Evolutionary conservation across 306 rosid genomes (phyloP).

Genomic region (Fragaria nilgerrensis): DNA sequence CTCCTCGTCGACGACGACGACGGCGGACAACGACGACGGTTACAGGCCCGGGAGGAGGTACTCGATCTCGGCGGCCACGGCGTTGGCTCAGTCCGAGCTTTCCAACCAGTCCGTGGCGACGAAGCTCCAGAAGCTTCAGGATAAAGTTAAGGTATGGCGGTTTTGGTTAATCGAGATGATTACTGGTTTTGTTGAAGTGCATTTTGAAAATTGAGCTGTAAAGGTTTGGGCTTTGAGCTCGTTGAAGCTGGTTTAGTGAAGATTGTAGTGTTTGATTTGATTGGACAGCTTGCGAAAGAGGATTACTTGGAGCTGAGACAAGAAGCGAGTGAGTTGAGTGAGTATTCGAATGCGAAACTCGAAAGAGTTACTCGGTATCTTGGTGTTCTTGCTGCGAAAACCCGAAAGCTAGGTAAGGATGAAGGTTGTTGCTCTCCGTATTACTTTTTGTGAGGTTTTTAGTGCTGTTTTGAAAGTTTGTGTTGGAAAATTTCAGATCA

Average conservation of each 20-base stretch:
- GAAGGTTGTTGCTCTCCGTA: neutral
- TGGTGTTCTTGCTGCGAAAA: conserved; percentile 87
- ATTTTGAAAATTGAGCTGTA: conserved; percentile 7
- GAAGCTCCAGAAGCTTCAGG: conserved; percentile 70
- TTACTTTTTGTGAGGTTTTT: conserved; percentile 10
- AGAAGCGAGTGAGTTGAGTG: conserved; percentile 91
- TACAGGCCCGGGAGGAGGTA: conserved; percentile 61
- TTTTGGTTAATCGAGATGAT: conserved; percentile 10
- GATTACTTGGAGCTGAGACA: conserved; percentile 82
- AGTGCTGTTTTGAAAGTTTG: conserved; percentile 19
- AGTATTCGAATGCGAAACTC: conserved; percentile 88
- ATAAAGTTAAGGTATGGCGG: conserved; percentile 65
- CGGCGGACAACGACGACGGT: conserved; percentile 34
- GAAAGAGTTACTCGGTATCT: conserved; percentile 91
- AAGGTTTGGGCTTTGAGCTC: neutral
- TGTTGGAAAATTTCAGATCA: conserved; percentile 57
- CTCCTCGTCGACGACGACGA: conserved; percentile 16
- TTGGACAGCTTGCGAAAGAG: conserved; percentile 78
- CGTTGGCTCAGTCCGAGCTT: conserved; percentile 49
- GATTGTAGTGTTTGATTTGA: neutral
- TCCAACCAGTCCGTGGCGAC: conserved; percentile 43
- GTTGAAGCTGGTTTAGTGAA: neutral
- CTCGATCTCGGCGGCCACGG: conserved; percentile 69
- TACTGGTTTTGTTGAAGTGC: neutral
- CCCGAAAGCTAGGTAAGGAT: conserved; percentile 69